phyloP scores from a whole-genome alignment of 331 rosid species.

The Malus hybrid region DNA sequence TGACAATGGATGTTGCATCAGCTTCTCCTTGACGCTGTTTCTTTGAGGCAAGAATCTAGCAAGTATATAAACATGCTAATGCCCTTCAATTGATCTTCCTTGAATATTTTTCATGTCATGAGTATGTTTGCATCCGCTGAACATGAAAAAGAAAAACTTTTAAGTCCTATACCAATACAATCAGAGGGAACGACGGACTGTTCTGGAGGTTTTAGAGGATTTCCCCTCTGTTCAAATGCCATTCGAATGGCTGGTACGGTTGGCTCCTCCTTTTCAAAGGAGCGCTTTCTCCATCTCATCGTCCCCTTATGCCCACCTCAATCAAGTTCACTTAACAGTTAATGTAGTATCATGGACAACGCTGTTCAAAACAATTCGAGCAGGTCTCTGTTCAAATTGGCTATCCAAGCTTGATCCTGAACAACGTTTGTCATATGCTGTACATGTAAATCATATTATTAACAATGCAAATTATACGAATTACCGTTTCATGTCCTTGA shows the following conservation, averaged over 20 bases:
- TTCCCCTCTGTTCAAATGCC: slow-evolving; percentile 88
- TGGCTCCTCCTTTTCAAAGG: slow-evolving; percentile 76
- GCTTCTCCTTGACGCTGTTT: background rate
- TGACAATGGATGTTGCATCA: background rate
- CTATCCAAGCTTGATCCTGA: slow-evolving; percentile 67
- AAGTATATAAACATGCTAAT: background rate
- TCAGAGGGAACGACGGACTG: slow-evolving; percentile 85
- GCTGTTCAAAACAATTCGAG: slow-evolving; percentile 64
- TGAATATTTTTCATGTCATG: slow-evolving; percentile 51
- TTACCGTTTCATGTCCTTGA: background rate
- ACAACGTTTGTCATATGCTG: slow-evolving; percentile 30
- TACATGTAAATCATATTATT: background rate
- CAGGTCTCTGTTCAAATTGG: slow-evolving; percentile 87
- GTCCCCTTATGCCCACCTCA: slow-evolving; percentile 55
- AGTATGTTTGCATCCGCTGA: slow-evolving; percentile 69
- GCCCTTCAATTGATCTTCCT: background rate
- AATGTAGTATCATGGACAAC: slow-evolving; percentile 74
- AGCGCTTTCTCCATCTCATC: slow-evolving; percentile 86
- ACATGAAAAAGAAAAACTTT: slow-evolving; percentile 80
- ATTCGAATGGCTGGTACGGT: slow-evolving; percentile 81
- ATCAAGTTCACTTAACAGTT: slow-evolving; percentile 85
- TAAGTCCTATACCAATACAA: slow-evolving; percentile 64
- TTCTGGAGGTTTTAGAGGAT: slow-evolving; percentile 80
- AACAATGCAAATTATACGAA: background rate
- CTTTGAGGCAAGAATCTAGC: no score